Conservation (phyloP, 2,329 filamentous ascomycete species). For the Phialophora macrospora region DNA sequence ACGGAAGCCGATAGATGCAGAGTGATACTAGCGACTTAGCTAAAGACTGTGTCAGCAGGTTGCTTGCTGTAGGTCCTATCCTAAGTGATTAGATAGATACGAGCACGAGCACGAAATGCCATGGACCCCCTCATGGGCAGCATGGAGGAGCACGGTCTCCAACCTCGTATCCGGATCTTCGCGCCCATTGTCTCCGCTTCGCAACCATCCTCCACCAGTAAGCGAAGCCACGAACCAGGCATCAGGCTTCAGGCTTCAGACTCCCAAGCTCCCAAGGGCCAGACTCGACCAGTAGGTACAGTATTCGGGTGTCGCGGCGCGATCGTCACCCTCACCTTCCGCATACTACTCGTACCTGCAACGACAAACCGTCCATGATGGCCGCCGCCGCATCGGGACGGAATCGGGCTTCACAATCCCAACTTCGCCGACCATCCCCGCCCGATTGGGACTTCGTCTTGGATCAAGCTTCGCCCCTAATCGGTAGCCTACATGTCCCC, state of each 20-base stretch:
- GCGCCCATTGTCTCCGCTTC: not conserved
- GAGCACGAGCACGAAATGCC: not conserved
- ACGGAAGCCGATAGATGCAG: no score
- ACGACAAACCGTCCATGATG: no score
- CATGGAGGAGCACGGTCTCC: not conserved
- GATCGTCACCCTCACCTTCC: not conserved
- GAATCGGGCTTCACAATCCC: not conserved
- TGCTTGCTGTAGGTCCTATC: no score
- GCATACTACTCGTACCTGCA: not conserved
- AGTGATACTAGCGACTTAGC: not conserved
- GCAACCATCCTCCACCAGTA: not conserved
- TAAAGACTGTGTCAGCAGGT: no score
- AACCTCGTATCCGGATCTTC: not conserved
- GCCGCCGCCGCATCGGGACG: not conserved
- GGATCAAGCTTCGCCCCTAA: not conserved
- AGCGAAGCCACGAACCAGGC: not conserved
- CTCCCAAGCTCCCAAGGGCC: not conserved
- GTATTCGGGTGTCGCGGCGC: no score
- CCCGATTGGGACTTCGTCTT: not conserved
- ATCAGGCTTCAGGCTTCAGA: not conserved
- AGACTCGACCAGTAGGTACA: no score
- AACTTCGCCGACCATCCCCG: not conserved
- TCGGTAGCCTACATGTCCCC: not conserved
- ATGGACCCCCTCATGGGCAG: not conserved
- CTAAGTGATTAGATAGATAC: not conserved